Evolutionary conservation across 208 protist genomes (phyloP).

Genomic region (Vickermania ingenoplastis): DNA sequence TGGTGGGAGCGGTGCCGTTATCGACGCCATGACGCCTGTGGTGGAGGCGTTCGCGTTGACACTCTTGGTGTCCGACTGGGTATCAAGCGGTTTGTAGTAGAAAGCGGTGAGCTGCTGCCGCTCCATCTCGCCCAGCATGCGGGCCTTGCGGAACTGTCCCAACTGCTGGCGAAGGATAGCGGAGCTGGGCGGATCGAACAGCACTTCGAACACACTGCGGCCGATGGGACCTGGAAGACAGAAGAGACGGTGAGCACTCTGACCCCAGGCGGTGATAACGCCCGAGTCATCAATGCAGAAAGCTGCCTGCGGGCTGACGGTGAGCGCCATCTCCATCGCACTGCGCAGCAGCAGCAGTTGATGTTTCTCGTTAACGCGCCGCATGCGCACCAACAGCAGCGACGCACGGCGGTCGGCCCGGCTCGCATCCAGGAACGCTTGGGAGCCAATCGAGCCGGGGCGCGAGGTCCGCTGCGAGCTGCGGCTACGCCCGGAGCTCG

Average conservation of each 20-base stretch:
- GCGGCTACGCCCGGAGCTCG: not conserved
- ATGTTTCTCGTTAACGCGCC: not conserved
- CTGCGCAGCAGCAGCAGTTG: not conserved
- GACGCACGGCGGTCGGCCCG: not conserved
- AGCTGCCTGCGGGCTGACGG: not conserved
- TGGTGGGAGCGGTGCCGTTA: slow-evolving; percentile 92
- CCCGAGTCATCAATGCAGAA: not conserved
- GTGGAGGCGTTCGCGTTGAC: too few species aligned
- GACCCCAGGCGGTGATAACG: not conserved
- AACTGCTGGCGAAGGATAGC: slow-evolving; percentile 57
- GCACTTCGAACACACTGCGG: not conserved
- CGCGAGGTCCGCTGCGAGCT: not conserved
- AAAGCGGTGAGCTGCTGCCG: slow-evolving; percentile 95
- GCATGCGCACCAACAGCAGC: not conserved
- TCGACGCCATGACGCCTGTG: slow-evolving; percentile 89
- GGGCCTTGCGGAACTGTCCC: slow-evolving; percentile 77
- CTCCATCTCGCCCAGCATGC: slow-evolving; percentile 82
- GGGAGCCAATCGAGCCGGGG: not conserved
- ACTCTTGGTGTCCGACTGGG: too few species aligned
- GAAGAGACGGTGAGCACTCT: not conserved
- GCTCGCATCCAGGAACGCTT: not conserved
- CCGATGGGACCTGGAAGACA: not conserved
- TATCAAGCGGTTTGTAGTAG: slow-evolving; percentile 88
- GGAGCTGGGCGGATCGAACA: not conserved
- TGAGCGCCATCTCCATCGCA: not conserved